A percentile compares a stretch with the other conserved stretches of the same genome.
Evolutionary conservation across 1,139 yeast species (phyloP).

Genomic region (Pichia sp.): DNA sequence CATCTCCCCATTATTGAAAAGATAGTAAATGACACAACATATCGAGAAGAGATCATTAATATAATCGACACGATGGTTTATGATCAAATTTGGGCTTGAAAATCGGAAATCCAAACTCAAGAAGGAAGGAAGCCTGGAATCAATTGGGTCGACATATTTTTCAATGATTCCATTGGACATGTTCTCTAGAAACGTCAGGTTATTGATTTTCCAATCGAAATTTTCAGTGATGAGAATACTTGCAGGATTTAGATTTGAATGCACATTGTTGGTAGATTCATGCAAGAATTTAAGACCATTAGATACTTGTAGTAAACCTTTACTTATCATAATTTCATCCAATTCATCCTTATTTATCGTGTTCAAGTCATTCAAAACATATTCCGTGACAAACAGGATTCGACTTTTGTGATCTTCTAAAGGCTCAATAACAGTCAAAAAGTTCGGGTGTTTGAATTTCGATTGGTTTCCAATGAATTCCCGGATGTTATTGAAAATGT

Average conservation of each 20-base stretch:
- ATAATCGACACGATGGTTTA: constrained; percentile 51
- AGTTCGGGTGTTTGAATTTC: constrained; percentile 80
- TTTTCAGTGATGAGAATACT: constrained; percentile 71
- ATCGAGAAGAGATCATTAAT: constrained; percentile 79
- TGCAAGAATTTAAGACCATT: constrained; percentile 81
- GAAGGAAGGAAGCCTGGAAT: constrained; percentile 67
- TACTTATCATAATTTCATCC: constrained; percentile 70
- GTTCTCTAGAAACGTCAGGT: constrained; percentile 59
- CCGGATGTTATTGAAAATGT: constrained; percentile 31
- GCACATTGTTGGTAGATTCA: constrained; percentile 64
- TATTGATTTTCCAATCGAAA: constrained; percentile 92
- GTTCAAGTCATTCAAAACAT: constrained; percentile 42
- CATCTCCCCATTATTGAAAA: constrained; percentile 42
- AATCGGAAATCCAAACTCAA: constrained; percentile 65
- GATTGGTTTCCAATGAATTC: constrained; percentile 63
- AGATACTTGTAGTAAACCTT: constrained; percentile 73
- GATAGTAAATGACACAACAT: constrained; percentile 63
- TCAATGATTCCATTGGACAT: constrained; percentile 34
- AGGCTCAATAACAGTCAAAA: constrained; percentile 76
- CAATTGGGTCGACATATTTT: constrained; percentile 54
- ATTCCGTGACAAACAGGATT: constrained; percentile 79
- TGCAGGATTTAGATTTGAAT: constrained; percentile 70
- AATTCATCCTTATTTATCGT: constrained; percentile 34
- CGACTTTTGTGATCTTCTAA: constrained; percentile 78
- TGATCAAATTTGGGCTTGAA: constrained; percentile 66